Conservation (phyloP, 179 eudicot species). For the Camellia oleifera region DNA sequence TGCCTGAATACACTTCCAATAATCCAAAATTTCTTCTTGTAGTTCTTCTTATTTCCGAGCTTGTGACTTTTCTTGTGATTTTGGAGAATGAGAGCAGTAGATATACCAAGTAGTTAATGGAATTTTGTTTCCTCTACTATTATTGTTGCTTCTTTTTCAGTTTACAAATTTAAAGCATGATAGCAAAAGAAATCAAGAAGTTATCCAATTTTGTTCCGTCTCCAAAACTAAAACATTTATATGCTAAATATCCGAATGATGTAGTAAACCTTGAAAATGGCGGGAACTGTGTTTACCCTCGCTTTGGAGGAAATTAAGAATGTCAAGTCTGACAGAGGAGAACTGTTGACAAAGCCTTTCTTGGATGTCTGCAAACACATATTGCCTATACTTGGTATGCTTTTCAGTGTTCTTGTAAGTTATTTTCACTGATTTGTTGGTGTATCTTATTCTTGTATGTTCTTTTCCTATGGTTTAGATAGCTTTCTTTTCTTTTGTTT, state of each 20-base stretch:
- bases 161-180: not conserved
- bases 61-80: not conserved
- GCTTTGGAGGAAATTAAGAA: slow-evolving; percentile 69
- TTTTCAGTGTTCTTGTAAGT: not conserved
- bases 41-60: not conserved
- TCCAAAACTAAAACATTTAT: not conserved
- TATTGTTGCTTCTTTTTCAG: not conserved
- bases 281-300: slow-evolving; percentile 62
- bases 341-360: slow-evolving; percentile 72
- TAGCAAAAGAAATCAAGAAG: not conserved
- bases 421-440: not conserved
- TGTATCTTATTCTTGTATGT: not conserved
- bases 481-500: not conserved
- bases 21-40: too few species aligned
- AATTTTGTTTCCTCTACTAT: not conserved
- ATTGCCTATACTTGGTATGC: slow-evolving; percentile 78
- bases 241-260: not conserved
- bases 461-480: not conserved
- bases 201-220: not conserved
- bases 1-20: not conserved
- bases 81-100: not conserved
- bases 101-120: not conserved
- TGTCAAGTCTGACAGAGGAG: slow-evolving; percentile 72
- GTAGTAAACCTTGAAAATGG: slow-evolving; percentile 48
- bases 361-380: slow-evolving; percentile 84